phyloP scores from a whole-genome alignment of 2,329 filamentous ascomycete species.

The Neonectria magnoliae region DNA sequence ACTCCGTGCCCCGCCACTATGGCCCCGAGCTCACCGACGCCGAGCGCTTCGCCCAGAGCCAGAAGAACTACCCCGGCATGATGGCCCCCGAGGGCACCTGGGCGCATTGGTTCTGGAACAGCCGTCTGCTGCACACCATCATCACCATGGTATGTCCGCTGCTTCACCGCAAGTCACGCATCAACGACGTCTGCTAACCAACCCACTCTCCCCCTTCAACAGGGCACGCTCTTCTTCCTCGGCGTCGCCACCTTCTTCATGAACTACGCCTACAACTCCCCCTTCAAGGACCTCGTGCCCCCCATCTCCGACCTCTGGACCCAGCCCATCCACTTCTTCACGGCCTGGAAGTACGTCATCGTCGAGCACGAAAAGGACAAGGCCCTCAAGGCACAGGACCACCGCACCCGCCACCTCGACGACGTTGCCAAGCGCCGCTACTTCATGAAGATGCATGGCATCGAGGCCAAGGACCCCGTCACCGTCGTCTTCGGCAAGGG shows the following conservation, averaged over 20 bases:
- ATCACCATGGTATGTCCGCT: conserved; percentile 77
- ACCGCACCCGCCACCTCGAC: conserved; percentile 77
- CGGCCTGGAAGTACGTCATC: conserved; percentile 76
- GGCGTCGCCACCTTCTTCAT: conserved; percentile 77
- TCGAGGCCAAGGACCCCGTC: conserved; percentile 71
- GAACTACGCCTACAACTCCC: conserved; percentile 82
- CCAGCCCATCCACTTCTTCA: conserved; percentile 74
- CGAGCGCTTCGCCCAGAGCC: conserved; percentile 73
- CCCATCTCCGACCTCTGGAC: conserved; percentile 72
- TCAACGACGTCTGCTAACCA: background rate
- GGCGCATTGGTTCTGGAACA: conserved; percentile 86
- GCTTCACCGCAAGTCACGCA: background rate
- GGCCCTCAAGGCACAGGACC: conserved; percentile 74
- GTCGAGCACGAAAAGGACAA: conserved; percentile 79
- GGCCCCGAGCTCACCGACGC: conserved; percentile 75
- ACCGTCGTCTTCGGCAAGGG: conserved; percentile 55
- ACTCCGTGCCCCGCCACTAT: conserved; percentile 71
- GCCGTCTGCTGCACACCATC: conserved; percentile 77
- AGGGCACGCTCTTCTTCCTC: conserved; percentile 75
- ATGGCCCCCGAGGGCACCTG: conserved; percentile 86
- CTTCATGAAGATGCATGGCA: conserved; percentile 86
- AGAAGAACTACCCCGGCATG: conserved; percentile 85
- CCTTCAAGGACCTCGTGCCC: conserved; percentile 83
- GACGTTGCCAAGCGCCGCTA: conserved; percentile 88
- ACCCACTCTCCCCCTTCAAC: conserved; percentile 10